A percentile compares a stretch with the other conserved stretches of the same genome.
phyloP scores from a whole-genome alignment of 257 asterid species.

The Eucommia ulmoides region DNA sequence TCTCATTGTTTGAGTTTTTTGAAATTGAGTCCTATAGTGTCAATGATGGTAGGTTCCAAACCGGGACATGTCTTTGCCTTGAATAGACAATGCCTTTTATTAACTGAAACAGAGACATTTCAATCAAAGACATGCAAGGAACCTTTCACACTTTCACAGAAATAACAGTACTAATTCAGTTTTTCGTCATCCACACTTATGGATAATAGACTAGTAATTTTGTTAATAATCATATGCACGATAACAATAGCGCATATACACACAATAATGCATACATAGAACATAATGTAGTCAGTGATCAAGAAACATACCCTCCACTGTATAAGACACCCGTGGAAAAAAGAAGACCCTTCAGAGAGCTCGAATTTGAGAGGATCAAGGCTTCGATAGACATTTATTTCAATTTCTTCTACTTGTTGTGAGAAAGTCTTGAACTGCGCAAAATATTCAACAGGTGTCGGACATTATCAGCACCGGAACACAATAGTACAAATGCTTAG shows the following conservation, averaged over 20 bases:
- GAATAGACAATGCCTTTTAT: no score
- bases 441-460: neutral
- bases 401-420: slow-evolving; percentile 53
- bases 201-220: neutral
- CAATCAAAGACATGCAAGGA: neutral
- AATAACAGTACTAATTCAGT: neutral
- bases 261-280: neutral
- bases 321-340: slow-evolving; percentile 64
- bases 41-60: no score
- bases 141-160: neutral
- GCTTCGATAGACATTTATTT: slow-evolving; percentile 62
- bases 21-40: no score
- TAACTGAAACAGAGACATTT: no score
- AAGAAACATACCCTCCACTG: slow-evolving; percentile 48
- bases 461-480: slow-evolving; percentile 4
- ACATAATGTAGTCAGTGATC: neutral
- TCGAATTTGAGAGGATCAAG: slow-evolving; percentile 50
- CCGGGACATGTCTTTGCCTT: no score
- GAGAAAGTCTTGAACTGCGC: slow-evolving; percentile 62
- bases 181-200: neutral
- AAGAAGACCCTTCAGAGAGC: slow-evolving; percentile 65
- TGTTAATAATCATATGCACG: neutral
- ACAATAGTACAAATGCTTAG: neutral
- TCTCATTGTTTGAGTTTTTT: no score
- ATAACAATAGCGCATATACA: neutral